Conservation (phyloP, 805 yeast genomes). For the Huiozyma naganishii region DNA sequence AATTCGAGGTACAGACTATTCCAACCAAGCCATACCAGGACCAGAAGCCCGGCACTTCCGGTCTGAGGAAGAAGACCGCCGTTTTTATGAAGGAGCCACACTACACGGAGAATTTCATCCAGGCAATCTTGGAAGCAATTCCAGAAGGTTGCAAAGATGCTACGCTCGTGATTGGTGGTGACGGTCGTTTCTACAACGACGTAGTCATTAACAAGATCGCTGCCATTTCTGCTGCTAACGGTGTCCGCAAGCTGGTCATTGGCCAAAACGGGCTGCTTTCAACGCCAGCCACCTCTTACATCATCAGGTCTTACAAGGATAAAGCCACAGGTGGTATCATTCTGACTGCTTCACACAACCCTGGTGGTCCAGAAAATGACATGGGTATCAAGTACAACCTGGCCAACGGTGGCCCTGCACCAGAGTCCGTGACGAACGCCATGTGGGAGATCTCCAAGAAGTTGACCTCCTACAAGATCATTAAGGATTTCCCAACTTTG, state of each 20-base stretch:
- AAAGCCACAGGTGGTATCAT: conserved; percentile 89
- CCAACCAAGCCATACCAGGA: conserved; percentile 70
- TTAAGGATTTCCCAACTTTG: conserved; percentile 48
- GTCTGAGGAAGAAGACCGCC: conserved; percentile 81
- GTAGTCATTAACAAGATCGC: conserved; percentile 73
- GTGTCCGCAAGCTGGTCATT: conserved; percentile 71
- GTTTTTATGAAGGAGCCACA: conserved; percentile 63
- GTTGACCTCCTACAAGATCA: conserved; percentile 50
- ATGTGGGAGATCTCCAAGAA: conserved; percentile 61
- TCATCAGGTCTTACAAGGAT: conserved; percentile 56
- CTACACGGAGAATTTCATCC: conserved; percentile 91
- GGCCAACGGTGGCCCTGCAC: conserved; percentile 97
- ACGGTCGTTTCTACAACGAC: conserved; percentile 86
- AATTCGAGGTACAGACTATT: conserved; percentile 25
- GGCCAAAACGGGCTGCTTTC: conserved; percentile 85
- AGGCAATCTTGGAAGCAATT: conserved; percentile 71
- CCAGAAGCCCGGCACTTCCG: conserved; percentile 98
- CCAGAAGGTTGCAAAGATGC: conserved; percentile 79
- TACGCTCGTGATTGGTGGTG: conserved; percentile 88
- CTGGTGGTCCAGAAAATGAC: conserved; percentile 91
- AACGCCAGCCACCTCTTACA: conserved; percentile 94
- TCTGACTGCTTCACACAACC: conserved; percentile 93
- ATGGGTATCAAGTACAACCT: conserved; percentile 93
- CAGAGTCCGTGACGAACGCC: conserved; percentile 83
- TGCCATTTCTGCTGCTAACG: conserved; percentile 81